A percentile compares a stretch with the other conserved stretches of the same genome.
Evolutionary conservation across 2,329 filamentous ascomycete genomes (phyloP).

Genomic region (Helotiales sp.): DNA sequence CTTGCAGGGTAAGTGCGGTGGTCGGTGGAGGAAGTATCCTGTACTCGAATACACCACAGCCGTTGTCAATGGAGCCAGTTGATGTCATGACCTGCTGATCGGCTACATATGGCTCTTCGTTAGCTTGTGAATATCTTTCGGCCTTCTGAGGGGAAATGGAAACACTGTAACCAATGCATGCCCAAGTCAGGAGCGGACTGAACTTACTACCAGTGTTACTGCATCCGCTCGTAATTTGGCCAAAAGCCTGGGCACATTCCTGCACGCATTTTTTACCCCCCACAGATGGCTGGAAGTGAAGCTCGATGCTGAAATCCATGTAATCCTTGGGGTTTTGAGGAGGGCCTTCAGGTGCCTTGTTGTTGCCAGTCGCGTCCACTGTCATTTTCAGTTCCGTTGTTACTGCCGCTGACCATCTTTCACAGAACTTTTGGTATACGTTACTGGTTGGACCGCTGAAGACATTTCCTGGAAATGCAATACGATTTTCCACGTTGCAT

Average conservation of each 20-base stretch:
- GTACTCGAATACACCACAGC: conserved; percentile 6
- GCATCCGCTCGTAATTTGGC: background rate
- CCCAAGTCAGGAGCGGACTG: background rate
- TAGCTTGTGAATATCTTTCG: background rate
- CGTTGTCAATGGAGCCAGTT: background rate
- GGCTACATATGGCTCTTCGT: background rate
- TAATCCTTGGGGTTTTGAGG: background rate
- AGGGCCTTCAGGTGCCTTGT: background rate
- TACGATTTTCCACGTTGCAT: background rate
- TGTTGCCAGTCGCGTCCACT: conserved; percentile 1
- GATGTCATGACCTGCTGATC: background rate
- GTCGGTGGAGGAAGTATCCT: background rate
- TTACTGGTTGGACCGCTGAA: background rate
- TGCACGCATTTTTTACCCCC: background rate
- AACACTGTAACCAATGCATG: too few species aligned
- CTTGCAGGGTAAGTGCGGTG: background rate
- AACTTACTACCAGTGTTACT: conserved; percentile 7
- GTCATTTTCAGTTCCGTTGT: background rate
- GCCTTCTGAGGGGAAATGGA: background rate
- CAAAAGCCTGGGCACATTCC: background rate
- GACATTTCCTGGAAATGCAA: background rate
- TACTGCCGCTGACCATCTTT: background rate
- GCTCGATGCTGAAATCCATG: background rate
- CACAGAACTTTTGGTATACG: conserved; percentile 2
- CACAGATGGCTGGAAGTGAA: background rate